Percentiles rank a stretch among this genome's conserved stretches.
These are phyloP conservation scores for Malus hybrid DNA, from an alignment of 331 rosid genomes.

Conservation along the genomic window DNA sequence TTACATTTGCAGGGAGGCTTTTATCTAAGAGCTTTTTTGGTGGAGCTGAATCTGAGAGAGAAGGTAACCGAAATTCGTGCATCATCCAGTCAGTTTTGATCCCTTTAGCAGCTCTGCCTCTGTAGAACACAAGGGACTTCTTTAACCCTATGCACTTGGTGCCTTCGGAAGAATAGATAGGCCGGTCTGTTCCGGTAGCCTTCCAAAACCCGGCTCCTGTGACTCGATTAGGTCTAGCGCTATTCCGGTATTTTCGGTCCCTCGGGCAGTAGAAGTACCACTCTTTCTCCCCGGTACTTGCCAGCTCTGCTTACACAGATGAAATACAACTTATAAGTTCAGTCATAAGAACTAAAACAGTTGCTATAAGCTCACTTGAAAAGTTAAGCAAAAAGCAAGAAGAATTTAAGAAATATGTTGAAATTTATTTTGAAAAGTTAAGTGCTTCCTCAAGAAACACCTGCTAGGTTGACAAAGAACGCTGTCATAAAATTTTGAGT, in stretches of 20 bases:
- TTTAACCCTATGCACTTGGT: slow-evolving; percentile 70
- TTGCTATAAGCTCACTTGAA: not conserved
- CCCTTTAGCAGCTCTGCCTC: slow-evolving; percentile 79
- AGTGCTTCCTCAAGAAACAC: not conserved
- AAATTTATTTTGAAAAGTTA: too few relatives aligned
- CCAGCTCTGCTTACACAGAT: slow-evolving; percentile 43
- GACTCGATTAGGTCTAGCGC: slow-evolving; percentile 74
- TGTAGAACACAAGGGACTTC: slow-evolving; percentile 82
- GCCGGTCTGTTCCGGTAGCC: slow-evolving; percentile 87
- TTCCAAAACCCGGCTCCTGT: slow-evolving; percentile 88
- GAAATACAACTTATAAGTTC: not conserved
- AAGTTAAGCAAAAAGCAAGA: not conserved
- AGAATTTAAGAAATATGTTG: not conserved
- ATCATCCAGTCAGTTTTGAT: slow-evolving; percentile 92
- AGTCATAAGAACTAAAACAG: not conserved
- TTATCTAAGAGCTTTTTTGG: slow-evolving; percentile 34
- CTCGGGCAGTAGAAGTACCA: slow-evolving; percentile 86
- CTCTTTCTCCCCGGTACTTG: slow-evolving; percentile 64
- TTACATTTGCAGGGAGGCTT: slow-evolving; percentile 46
- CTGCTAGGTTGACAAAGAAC: not conserved
- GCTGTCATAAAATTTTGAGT: not conserved
- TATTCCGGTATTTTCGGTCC: slow-evolving; percentile 72
- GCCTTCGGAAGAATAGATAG: slow-evolving; percentile 66
- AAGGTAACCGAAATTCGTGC: slow-evolving; percentile 85
- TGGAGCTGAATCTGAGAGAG: slow-evolving; percentile 22